phyloP scores from a whole-genome alignment of 2,329 filamentous ascomycete genomes.

The Xylariaceae sp. region DNA sequence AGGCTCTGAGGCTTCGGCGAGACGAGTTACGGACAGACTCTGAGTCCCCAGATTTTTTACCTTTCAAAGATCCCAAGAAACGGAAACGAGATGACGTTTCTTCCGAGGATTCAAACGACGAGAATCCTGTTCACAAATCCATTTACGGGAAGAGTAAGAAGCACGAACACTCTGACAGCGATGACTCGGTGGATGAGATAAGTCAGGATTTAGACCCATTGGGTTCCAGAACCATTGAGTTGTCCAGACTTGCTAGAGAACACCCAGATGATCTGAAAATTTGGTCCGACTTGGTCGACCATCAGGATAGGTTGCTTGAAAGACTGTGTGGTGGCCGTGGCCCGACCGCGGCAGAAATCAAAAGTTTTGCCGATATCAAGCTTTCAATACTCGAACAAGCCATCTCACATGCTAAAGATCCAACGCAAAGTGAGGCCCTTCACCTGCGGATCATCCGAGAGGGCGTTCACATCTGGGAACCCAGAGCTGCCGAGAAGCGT shows the following conservation, averaged over 20 bases:
- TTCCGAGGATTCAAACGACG: slow-evolving; percentile 35
- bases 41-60: slow-evolving; percentile 43
- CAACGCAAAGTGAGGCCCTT: slow-evolving; percentile 53
- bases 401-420: slow-evolving; percentile 48
- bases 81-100: slow-evolving; percentile 31
- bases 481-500: slow-evolving; percentile 52
- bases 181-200: slow-evolving; percentile 34
- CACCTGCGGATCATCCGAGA: slow-evolving; percentile 68
- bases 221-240: slow-evolving; percentile 52
- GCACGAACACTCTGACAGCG: slow-evolving; percentile 42
- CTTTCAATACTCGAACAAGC: slow-evolving; percentile 77
- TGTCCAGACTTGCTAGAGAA: slow-evolving; percentile 61
- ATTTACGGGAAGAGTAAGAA: slow-evolving; percentile 60
- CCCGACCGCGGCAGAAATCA: slow-evolving; percentile 56
- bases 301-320: slow-evolving; percentile 67
- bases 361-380: slow-evolving; percentile 73
- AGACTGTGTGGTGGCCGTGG: slow-evolving; percentile 40
- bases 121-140: slow-evolving; percentile 58
- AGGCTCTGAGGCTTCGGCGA: slow-evolving; percentile 36
- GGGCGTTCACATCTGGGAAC: slow-evolving; percentile 69
- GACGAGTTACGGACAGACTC: slow-evolving; percentile 18
- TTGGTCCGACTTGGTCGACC: slow-evolving; percentile 75
- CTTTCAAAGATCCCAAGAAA: slow-evolving; percentile 40
- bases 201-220: slow-evolving; percentile 36
- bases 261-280: slow-evolving; percentile 62